Evolutionary conservation across 2,329 filamentous ascomycete genomes (phyloP).

Genomic region (Epichloe aotearoae): DNA sequence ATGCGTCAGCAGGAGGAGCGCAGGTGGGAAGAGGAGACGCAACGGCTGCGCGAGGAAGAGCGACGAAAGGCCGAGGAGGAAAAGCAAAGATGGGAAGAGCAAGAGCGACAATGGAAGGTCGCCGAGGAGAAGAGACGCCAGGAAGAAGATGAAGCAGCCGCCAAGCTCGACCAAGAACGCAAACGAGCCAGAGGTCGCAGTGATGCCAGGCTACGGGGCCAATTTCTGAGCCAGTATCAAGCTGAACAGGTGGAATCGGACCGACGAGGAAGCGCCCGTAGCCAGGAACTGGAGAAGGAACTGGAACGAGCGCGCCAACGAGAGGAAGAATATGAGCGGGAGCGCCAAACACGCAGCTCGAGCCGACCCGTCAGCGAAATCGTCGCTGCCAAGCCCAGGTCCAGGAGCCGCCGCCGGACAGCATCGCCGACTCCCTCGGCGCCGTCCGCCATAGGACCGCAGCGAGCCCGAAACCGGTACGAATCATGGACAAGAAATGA

Average conservation of each 20-base stretch:
- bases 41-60: conserved; percentile 45
- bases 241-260: conserved; percentile 40
- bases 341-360: conserved; percentile 33
- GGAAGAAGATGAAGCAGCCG: conserved; percentile 63
- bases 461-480: conserved; percentile 30
- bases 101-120: conserved; percentile 62
- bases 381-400: conserved; percentile 10
- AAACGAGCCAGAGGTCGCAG: conserved; percentile 47
- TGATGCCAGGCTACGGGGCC: conserved; percentile 61
- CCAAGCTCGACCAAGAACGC: conserved; percentile 52
- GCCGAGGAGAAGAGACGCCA: conserved; percentile 58
- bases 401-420: conserved; percentile 11
- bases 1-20: conserved; percentile 50
- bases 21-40: conserved; percentile 53
- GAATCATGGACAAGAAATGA: conserved; percentile 52
- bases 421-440: conserved; percentile 1
- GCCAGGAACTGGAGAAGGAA: conserved; percentile 65
- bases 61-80: conserved; percentile 50
- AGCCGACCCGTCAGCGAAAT: conserved; percentile 11
- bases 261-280: conserved; percentile 33
- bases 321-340: conserved; percentile 48
- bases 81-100: conserved; percentile 63
- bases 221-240: conserved; percentile 79
- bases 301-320: conserved; percentile 48
- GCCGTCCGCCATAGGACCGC: conserved; percentile 2